phyloP scores from a whole-genome alignment of 2,329 filamentous ascomycete genomes.

The Trichoderma asperellum region DNA sequence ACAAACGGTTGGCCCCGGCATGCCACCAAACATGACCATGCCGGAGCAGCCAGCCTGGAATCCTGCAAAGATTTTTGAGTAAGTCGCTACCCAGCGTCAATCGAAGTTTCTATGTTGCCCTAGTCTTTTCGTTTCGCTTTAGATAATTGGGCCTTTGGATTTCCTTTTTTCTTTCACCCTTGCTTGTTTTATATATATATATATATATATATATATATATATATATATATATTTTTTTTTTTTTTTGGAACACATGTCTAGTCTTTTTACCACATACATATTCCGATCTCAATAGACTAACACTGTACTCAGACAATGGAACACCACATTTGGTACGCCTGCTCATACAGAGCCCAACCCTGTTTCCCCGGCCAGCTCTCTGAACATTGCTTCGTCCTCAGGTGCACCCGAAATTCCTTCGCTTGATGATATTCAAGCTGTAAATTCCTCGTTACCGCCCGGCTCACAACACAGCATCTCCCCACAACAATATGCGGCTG shows the following conservation, averaged over 20 bases:
- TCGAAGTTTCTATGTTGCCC: not conserved
- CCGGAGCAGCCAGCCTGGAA: conserved; percentile 76
- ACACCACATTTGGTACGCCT: conserved; percentile 85
- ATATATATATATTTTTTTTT: too few relatives aligned
- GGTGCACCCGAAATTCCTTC: conserved; percentile 58
- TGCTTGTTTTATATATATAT: too few relatives aligned
- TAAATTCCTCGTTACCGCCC: conserved; percentile 50
- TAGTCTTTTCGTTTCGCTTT: not conserved
- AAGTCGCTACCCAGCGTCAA: conserved; percentile 48
- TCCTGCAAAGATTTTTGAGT: conserved; percentile 88
- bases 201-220: too few relatives aligned
- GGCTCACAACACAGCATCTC: conserved; percentile 51
- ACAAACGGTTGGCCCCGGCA: conserved; percentile 57
- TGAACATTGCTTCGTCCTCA: conserved; percentile 58
- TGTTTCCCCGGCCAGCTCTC: conserved; percentile 52
- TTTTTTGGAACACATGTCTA: not conserved
- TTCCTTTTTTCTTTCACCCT: not conserved
- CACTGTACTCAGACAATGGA: conserved; percentile 79
- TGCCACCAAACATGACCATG: conserved; percentile 60
- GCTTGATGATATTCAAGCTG: conserved; percentile 57
- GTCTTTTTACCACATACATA: not conserved
- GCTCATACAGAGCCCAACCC: conserved; percentile 40
- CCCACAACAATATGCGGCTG: conserved; percentile 56
- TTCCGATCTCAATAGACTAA: conserved; percentile 1
- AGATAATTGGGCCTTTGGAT: not conserved